Percentiles rank a stretch among this genome's conserved stretches.
phyloP scores from a whole-genome alignment of 352 stramenopile species.

The Globisporangium heterothallicum region DNA sequence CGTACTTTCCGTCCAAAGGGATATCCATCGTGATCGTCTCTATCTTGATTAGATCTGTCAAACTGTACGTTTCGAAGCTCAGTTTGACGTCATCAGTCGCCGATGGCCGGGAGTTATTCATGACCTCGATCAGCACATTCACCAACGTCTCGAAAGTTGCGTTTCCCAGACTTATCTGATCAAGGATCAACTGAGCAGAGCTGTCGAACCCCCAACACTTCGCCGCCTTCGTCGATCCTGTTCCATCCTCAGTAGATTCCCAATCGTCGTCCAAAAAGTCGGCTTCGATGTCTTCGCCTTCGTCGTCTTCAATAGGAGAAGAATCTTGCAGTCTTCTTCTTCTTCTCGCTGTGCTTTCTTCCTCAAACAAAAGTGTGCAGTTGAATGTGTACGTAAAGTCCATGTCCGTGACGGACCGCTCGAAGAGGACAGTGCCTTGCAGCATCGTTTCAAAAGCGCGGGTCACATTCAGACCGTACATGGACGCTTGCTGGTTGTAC shows the following conservation, averaged over 20 bases:
- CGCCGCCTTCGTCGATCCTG: neutral
- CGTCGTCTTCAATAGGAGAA: neutral
- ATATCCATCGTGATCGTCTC: conserved; percentile 16
- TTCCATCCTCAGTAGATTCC: neutral
- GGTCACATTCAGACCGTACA: conserved; percentile 9
- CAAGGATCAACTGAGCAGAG: neutral
- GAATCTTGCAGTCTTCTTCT: neutral
- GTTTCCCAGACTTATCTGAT: neutral
- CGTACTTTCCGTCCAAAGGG: conserved; percentile 10
- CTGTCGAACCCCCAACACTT: conserved; percentile 5
- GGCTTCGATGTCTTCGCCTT: neutral
- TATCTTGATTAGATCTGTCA: conserved; percentile 14
- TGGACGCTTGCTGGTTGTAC: neutral
- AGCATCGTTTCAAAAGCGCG: conserved; percentile 13
- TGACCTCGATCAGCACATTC: conserved; percentile 1
- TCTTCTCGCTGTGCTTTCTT: no score
- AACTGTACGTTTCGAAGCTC: conserved; percentile 7
- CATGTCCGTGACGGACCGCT: conserved; percentile 12
- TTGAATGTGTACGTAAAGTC: conserved; percentile 5
- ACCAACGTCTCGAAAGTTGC: conserved; percentile 14
- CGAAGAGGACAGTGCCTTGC: conserved; percentile 13
- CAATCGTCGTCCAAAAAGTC: neutral
- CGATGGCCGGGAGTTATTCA: neutral
- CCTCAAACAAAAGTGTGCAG: neutral
- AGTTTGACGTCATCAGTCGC: conserved; percentile 7